These are phyloP conservation scores for Fusarium albosuccineum DNA, from an alignment of 2,329 filamentous ascomycete genomes.

Conservation along the genomic window DNA sequence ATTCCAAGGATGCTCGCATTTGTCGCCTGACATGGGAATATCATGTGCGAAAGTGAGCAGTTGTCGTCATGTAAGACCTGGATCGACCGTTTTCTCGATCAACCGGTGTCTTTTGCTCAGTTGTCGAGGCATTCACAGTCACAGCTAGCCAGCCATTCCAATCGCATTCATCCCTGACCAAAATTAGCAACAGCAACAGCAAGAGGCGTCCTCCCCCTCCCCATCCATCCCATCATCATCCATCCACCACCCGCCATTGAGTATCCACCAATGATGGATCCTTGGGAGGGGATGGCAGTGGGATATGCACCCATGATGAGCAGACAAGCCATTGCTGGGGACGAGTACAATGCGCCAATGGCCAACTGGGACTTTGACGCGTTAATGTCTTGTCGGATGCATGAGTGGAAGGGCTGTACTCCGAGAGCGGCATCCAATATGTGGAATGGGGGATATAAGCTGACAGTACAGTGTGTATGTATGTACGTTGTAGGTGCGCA, in stretches of 20 bases:
- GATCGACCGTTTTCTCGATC: conserved; percentile 4
- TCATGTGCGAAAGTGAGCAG: conserved; percentile 1
- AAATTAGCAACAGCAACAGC: conserved; percentile 16
- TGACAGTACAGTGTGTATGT: too few relatives aligned
- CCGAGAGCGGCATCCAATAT: too few relatives aligned
- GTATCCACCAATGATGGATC: neutral
- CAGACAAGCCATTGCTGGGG: too few relatives aligned
- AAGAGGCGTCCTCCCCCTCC: neutral
- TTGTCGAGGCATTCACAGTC: neutral
- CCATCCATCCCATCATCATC: neutral
- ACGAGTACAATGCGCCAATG: too few relatives aligned
- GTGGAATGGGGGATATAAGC: too few relatives aligned
- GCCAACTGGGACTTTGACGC: too few relatives aligned
- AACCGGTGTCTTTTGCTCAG: conserved; percentile 16
- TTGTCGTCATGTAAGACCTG: neutral
- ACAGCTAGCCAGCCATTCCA: neutral
- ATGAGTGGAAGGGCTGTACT: too few relatives aligned
- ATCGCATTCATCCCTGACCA: conserved; percentile 1
- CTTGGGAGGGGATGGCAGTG: neutral
- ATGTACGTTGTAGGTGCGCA: neutral
- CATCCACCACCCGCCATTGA: too few relatives aligned
- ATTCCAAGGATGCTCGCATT: neutral
- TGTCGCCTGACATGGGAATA: neutral
- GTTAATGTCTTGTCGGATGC: too few relatives aligned
- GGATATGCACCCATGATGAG: too few relatives aligned